Conservation (phyloP, 176 grass and related monocot species). For the Carex pumila region DNA sequence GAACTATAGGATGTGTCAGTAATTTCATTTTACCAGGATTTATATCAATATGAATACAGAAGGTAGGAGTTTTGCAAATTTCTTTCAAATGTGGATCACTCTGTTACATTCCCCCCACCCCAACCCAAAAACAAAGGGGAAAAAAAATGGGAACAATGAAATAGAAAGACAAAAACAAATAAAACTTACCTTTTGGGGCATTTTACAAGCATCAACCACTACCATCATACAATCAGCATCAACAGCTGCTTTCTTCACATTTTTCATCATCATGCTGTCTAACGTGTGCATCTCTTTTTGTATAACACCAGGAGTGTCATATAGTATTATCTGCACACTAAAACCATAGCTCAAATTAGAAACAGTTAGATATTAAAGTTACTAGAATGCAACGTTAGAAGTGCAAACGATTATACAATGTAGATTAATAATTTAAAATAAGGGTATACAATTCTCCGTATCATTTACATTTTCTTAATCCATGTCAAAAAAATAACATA, state of each 20-base stretch:
- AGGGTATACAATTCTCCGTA: neutral
- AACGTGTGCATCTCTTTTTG: slow-evolving; percentile 85
- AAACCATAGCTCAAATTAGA: slow-evolving; percentile 66
- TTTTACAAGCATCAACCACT: slow-evolving; percentile 70
- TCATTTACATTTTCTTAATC: neutral
- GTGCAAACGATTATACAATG: neutral
- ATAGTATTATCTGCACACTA: slow-evolving; percentile 99
- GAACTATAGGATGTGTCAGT: neutral
- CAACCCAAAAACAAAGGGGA: too few species aligned
- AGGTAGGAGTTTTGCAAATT: neutral
- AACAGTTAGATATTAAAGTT: neutral
- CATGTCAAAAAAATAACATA: neutral
- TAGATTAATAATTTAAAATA: neutral
- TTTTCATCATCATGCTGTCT: slow-evolving; percentile 96
- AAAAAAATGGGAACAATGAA: neutral
- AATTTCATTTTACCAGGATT: neutral
- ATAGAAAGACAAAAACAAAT: neutral
- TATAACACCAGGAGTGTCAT: slow-evolving; percentile 87
- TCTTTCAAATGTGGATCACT: neutral
- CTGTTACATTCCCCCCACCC: neutral
- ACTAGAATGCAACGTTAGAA: neutral
- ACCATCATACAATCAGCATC: slow-evolving; percentile 82
- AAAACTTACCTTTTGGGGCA: slow-evolving; percentile 49
- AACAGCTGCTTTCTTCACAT: slow-evolving; percentile 60
- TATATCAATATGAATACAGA: neutral